A percentile compares a stretch with the other conserved stretches of the same genome.
These are phyloP conservation scores for Pythium monospermum DNA, from an alignment of 352 stramenopile genomes.

Conservation along the genomic window DNA sequence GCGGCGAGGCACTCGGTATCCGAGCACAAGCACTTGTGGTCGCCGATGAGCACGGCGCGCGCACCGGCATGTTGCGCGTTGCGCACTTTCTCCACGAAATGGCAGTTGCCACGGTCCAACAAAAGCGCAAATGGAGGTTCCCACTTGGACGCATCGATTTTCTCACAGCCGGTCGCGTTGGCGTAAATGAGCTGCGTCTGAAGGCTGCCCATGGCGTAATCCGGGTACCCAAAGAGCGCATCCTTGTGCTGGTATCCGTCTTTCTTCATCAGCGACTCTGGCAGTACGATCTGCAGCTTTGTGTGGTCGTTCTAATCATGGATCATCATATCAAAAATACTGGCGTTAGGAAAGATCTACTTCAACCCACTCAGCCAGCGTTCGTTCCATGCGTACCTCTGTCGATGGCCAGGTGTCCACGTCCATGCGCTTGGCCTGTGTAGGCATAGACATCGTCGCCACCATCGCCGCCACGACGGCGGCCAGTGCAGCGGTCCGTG, in stretches of 20 bases:
- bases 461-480: conserved; percentile 22
- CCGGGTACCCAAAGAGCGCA: conserved; percentile 94
- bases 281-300: conserved; percentile 87
- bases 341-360: conserved; percentile 2
- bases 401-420: conserved; percentile 79
- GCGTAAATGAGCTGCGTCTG: conserved; percentile 90
- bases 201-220: conserved; percentile 86
- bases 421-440: conserved; percentile 49
- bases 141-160: conserved; percentile 80
- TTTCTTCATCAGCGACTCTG: conserved; percentile 85
- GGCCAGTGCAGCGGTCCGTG: conserved; percentile 10
- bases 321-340: neutral
- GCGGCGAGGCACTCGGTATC: conserved; percentile 69
- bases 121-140: conserved; percentile 94
- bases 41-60: conserved; percentile 93
- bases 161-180: conserved; percentile 67
- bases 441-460: conserved; percentile 16
- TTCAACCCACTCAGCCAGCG: conserved; percentile 12
- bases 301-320: conserved; percentile 70
- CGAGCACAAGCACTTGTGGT: conserved; percentile 95
- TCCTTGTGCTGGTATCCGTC: conserved; percentile 95
- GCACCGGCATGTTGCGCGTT: conserved; percentile 90
- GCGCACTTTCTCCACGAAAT: conserved; percentile 96
- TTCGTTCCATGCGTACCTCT: conserved; percentile 38
- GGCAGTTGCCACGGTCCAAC: conserved; percentile 94